Percentiles rank a stretch among this genome's conserved stretches.
phyloP scores from a whole-genome alignment of 78 protist genomes.

The slime mould (Dictyostelium discoideum) region DNA sequence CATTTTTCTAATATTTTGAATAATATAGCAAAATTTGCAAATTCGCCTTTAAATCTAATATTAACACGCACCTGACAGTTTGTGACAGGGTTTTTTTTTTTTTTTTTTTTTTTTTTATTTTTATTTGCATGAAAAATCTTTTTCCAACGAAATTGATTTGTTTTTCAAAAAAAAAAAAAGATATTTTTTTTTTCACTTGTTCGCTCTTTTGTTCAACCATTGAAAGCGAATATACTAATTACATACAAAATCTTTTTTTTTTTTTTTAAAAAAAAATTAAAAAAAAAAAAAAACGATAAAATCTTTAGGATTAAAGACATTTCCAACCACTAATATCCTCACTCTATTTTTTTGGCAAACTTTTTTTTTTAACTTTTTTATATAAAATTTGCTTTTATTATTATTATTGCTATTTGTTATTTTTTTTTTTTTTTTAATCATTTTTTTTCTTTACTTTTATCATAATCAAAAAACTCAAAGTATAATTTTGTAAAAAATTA shows the following conservation, averaged over 20 bases:
- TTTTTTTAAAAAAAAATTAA: neutral
- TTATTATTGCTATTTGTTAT: neutral
- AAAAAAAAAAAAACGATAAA: neutral
- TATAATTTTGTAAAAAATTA: neutral
- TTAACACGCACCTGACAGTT: neutral
- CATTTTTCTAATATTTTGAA: no score
- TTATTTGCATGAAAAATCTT: no score
- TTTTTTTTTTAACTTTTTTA: neutral
- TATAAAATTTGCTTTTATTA: neutral
- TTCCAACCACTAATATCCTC: neutral
- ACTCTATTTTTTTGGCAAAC: no score
- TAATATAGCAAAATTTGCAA: neutral
- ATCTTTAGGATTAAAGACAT: neutral
- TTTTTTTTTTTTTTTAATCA: neutral
- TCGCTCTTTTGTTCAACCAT: neutral
- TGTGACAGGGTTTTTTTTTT: neutral
- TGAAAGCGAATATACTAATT: neutral
- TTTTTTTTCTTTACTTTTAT: neutral
- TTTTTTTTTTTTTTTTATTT: neutral
- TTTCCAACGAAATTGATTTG: neutral
- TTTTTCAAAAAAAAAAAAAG: neutral
- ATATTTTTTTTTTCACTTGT: no score
- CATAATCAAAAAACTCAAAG: no score
- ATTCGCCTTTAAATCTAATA: neutral
- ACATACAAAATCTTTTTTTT: no score